Conservation (phyloP, 1,139 yeast species). For the Debaryomyces nepalensis region DNA sequence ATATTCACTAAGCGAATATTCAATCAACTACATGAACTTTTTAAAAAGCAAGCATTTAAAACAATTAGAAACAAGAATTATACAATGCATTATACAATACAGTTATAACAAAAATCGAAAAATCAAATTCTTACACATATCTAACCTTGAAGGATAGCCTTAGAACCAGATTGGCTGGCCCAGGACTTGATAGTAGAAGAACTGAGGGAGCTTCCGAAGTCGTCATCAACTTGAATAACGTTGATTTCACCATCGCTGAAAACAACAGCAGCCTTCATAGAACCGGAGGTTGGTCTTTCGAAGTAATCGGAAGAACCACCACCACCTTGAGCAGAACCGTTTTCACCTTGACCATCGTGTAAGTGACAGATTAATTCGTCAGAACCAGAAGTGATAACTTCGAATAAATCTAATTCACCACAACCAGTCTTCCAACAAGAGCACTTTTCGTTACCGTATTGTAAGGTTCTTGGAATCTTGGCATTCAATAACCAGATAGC, state of each 20-base stretch:
- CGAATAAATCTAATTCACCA: conserved; percentile 84
- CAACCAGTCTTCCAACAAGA: conserved; percentile 81
- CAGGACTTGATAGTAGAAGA: conserved; percentile 59
- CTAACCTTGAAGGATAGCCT: conserved; percentile 31
- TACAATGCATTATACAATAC: conserved; percentile 5
- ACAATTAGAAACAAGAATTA: conserved; percentile 6
- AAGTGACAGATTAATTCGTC: conserved; percentile 76
- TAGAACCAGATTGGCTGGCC: conserved; percentile 56
- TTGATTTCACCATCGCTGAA: conserved; percentile 62
- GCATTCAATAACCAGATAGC: conserved; percentile 81
- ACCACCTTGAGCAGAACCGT: conserved; percentile 55
- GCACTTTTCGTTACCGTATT: conserved; percentile 65
- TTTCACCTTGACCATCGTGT: conserved; percentile 82
- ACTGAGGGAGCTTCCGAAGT: conserved; percentile 50
- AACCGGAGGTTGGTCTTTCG: conserved; percentile 73
- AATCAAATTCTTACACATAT: conserved; percentile 1
- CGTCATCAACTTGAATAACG: conserved; percentile 61
- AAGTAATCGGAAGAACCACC: conserved; percentile 92
- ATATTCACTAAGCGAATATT: too few species aligned
- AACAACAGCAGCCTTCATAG: conserved; percentile 89
- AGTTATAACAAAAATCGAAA: conserved; percentile 1
- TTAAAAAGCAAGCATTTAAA: conserved; percentile 3
- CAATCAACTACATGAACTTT: background rate
- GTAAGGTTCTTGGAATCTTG: conserved; percentile 78
- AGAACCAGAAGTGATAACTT: conserved; percentile 73